Evolutionary conservation across 1,284 basidiomycete species (phyloP).

Genomic region (Golubevia sp.): DNA sequence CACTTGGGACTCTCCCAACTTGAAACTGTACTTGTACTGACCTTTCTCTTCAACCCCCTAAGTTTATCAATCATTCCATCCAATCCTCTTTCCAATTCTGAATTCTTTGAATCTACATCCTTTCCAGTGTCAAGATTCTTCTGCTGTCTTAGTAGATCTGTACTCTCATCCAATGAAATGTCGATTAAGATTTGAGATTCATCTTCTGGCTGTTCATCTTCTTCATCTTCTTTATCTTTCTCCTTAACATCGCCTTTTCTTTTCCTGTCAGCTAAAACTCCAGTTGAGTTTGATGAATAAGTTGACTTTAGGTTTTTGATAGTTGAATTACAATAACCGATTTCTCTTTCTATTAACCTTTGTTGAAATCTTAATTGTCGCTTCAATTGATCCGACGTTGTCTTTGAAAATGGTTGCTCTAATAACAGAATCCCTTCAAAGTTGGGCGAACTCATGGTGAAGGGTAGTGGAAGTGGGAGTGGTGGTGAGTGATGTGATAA

Average conservation of each 20-base stretch:
- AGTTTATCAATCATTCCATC: constrained; percentile 77
- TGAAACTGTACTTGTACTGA: constrained; percentile 62
- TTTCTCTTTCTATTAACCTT: constrained; percentile 35
- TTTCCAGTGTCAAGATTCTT: not conserved
- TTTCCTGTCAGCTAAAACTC: too few relatives aligned
- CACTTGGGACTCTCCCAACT: too few relatives aligned
- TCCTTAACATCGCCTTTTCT: too few relatives aligned
- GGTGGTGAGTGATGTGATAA: too few relatives aligned
- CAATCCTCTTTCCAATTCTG: constrained; percentile 64
- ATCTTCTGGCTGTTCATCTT: not conserved
- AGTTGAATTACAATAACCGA: constrained; percentile 17
- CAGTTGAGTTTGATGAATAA: too few relatives aligned
- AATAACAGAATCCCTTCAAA: constrained; percentile 79
- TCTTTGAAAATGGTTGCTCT: constrained; percentile 82
- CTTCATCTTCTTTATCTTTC: too few relatives aligned
- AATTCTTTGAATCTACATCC: not conserved
- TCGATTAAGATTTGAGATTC: not conserved
- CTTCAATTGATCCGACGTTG: constrained; percentile 63
- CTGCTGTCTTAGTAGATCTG: too few relatives aligned
- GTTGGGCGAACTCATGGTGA: not conserved
- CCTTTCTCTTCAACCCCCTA: constrained; percentile 80
- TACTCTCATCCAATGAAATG: not conserved
- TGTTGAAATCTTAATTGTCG: constrained; percentile 44
- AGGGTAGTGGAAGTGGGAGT: too few relatives aligned
- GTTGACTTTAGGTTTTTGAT: too few relatives aligned